Conservation (phyloP, 2,329 filamentous ascomycete genomes). For the Trichophyton schoenleinii region DNA sequence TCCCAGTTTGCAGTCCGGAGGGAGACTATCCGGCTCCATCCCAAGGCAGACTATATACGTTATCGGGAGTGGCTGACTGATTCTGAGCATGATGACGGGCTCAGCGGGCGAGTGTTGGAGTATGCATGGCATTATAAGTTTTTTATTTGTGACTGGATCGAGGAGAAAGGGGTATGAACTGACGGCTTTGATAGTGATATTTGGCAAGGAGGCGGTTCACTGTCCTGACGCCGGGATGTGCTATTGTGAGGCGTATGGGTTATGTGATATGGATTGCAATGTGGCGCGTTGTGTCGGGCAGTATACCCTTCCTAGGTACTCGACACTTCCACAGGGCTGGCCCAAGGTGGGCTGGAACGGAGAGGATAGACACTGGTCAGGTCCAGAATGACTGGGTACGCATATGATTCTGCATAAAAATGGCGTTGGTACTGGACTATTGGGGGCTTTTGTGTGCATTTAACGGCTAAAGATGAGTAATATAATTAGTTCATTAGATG, state of each 20-base stretch:
- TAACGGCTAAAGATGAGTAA: too few species aligned
- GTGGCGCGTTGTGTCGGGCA: slow-evolving; percentile 39
- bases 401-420: neutral
- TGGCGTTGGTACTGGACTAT: neutral
- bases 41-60: slow-evolving; percentile 42
- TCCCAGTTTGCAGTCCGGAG: slow-evolving; percentile 51
- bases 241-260: slow-evolving; percentile 56
- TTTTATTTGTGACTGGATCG: neutral
- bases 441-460: neutral
- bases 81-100: slow-evolving; percentile 43
- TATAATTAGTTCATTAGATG: too few species aligned
- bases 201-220: slow-evolving; percentile 42
- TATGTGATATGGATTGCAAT: slow-evolving; percentile 39
- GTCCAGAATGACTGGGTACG: neutral
- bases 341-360: slow-evolving; percentile 44
- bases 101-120: slow-evolving; percentile 51
- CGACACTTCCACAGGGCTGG: slow-evolving; percentile 50
- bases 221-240: slow-evolving; percentile 51
- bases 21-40: slow-evolving; percentile 43
- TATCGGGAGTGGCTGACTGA: slow-evolving; percentile 49
- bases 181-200: slow-evolving; percentile 9
- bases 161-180: neutral
- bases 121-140: slow-evolving; percentile 44
- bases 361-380: slow-evolving; percentile 13
- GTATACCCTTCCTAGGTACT: slow-evolving; percentile 47